Conservation (phyloP, 108 stramenopile genomes). For the Conticribra weissflogii region DNA sequence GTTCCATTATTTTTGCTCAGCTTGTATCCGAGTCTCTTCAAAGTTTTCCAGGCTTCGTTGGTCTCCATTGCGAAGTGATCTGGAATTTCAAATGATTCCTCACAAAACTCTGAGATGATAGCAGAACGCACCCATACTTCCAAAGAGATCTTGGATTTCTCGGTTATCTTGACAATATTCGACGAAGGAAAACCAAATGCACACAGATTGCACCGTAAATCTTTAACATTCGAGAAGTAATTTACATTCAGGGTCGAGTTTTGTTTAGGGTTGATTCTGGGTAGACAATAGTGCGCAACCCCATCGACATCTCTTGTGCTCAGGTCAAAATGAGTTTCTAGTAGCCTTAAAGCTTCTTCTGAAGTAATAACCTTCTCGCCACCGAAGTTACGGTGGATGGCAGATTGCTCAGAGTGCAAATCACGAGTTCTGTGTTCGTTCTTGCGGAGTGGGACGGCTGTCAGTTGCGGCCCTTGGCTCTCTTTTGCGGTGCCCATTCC, state of each 20-base stretch:
- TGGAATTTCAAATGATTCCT: conserved; percentile 1
- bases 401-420: conserved; percentile 3
- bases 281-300: not conserved
- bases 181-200: conserved; percentile 35
- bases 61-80: conserved; percentile 4
- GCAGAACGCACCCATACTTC: conserved; percentile 44
- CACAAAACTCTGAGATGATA: conserved; percentile 8
- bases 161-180: conserved; percentile 11
- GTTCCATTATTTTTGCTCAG: conserved; percentile 5
- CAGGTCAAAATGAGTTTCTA: conserved; percentile 12
- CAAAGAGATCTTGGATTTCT: conserved; percentile 5
- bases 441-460: not conserved
- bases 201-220: conserved; percentile 37
- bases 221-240: conserved; percentile 24
- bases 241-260: conserved; percentile 3
- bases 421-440: conserved; percentile 14
- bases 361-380: conserved; percentile 6
- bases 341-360: conserved; percentile 2
- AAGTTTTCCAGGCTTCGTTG: conserved; percentile 4
- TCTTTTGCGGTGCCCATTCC: not conserved
- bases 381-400: conserved; percentile 6
- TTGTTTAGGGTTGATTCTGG: not conserved
- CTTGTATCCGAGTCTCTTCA: conserved; percentile 37
- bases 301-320: conserved; percentile 3
- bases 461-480: not conserved